Evolutionary conservation across 2,329 filamentous ascomycete genomes (phyloP).

Genomic region (Botrytis byssoidea): DNA sequence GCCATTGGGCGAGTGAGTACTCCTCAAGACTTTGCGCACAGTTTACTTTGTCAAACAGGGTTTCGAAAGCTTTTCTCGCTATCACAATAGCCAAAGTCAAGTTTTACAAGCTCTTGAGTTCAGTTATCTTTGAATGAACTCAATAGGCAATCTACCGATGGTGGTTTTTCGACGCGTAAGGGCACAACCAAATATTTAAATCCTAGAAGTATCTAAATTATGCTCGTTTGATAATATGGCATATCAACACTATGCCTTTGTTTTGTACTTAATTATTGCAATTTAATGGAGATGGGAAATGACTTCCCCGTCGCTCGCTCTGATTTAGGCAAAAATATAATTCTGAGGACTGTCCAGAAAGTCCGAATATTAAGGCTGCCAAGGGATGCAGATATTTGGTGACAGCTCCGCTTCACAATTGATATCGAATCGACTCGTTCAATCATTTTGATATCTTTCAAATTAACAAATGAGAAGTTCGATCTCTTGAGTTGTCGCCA

Average conservation of each 20-base stretch:
- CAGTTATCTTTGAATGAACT: not conserved
- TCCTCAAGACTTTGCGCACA: not conserved
- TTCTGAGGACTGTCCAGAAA: not conserved
- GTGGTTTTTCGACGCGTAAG: too few species aligned
- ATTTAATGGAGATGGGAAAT: not conserved
- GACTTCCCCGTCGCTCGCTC: not conserved
- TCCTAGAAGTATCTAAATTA: not conserved
- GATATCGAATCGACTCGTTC: not conserved
- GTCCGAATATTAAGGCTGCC: not conserved
- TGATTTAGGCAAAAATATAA: not conserved
- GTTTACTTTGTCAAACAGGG: not conserved
- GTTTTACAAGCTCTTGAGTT: not conserved
- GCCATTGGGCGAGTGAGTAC: not conserved
- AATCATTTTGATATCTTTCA: not conserved
- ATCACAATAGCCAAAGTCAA: not conserved
- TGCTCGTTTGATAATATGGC: not conserved
- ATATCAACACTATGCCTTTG: too few species aligned
- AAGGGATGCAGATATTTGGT: not conserved
- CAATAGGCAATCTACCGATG: not conserved
- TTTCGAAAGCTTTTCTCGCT: not conserved
- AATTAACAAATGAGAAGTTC: not conserved
- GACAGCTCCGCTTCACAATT: not conserved
- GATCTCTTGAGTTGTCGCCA: not conserved
- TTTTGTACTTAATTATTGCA: not conserved
- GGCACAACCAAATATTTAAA: not conserved